Evolutionary conservation across 2,329 filamentous ascomycete species (phyloP).

Genomic region (Calycina herbarum): DNA sequence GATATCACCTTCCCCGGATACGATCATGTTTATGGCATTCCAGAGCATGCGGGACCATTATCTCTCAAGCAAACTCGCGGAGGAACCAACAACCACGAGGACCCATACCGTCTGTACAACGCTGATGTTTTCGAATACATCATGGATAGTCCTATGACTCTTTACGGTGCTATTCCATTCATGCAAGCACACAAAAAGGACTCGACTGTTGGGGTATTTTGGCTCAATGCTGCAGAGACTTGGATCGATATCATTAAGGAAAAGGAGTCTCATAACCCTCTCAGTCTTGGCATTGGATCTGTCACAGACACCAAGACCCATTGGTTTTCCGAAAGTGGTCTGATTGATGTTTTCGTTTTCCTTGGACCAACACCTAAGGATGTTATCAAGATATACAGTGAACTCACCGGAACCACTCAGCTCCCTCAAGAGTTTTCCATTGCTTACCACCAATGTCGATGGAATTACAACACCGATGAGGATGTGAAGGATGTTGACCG

Average conservation of each 20-base stretch:
- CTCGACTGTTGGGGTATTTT: constrained; percentile 94
- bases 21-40: constrained; percentile 89
- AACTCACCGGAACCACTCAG: constrained; percentile 87
- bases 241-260: constrained; percentile 94
- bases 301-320: constrained; percentile 84
- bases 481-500: constrained; percentile 96
- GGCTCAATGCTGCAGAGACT: constrained; percentile 95
- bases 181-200: constrained; percentile 96
- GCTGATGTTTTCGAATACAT: constrained; percentile 98
- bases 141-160: constrained; percentile 94
- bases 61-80: constrained; percentile 90
- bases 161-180: constrained; percentile 95
- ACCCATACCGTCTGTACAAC: constrained; percentile 95
- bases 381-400: constrained; percentile 77
- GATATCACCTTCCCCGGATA: constrained; percentile 94
- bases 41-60: constrained; percentile 85
- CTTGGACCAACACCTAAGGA: constrained; percentile 84
- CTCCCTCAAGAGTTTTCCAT: constrained; percentile 91
- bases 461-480: constrained; percentile 97
- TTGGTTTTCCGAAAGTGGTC: constrained; percentile 92
- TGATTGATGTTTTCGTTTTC: constrained; percentile 92
- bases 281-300: constrained; percentile 68
- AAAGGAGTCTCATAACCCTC: constrained; percentile 70
- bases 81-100: constrained; percentile 77
- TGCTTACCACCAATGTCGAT: constrained; percentile 95